Evolutionary conservation across 2,329 filamentous ascomycete species (phyloP).

Genomic region (Paraphoma sp.): DNA sequence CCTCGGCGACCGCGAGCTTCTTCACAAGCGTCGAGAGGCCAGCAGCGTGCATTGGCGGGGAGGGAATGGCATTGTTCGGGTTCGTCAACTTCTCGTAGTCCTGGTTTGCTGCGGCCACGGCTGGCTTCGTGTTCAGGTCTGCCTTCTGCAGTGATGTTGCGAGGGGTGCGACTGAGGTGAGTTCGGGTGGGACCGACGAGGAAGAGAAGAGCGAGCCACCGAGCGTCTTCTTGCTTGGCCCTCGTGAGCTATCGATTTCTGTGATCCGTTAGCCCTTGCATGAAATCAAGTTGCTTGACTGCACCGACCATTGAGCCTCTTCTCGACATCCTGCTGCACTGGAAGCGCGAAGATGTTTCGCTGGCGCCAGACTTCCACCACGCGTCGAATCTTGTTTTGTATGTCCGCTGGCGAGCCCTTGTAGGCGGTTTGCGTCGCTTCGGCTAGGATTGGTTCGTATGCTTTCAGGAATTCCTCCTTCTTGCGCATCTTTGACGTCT

Average conservation of each 20-base stretch:
- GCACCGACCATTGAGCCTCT: slow-evolving; percentile 75
- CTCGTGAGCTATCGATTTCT: slow-evolving; percentile 65
- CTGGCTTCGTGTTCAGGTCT: slow-evolving; percentile 69
- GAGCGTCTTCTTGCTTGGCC: slow-evolving; percentile 62
- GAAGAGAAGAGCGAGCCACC: slow-evolving; percentile 76
- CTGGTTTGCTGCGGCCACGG: slow-evolving; percentile 72
- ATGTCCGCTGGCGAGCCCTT: slow-evolving; percentile 83
- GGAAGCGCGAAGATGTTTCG: slow-evolving; percentile 81
- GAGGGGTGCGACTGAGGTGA: slow-evolving; percentile 75
- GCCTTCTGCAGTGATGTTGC: slow-evolving; percentile 79
- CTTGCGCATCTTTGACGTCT: slow-evolving; percentile 90
- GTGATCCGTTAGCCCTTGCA: slow-evolving; percentile 7
- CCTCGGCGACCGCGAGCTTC: slow-evolving; percentile 85
- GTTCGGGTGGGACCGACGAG: slow-evolving; percentile 72
- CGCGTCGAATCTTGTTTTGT: slow-evolving; percentile 84
- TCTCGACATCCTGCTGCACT: slow-evolving; percentile 82
- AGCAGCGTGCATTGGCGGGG: slow-evolving; percentile 89
- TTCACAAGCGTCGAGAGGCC: slow-evolving; percentile 89
- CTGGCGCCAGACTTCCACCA: slow-evolving; percentile 94
- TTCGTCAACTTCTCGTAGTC: slow-evolving; percentile 88
- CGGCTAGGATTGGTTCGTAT: slow-evolving; percentile 89
- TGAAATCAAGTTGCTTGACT: neutral
- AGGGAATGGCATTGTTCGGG: slow-evolving; percentile 70
- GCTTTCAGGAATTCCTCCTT: slow-evolving; percentile 93
- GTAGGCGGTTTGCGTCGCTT: slow-evolving; percentile 89